Conservation (phyloP, 2,329 filamentous ascomycete genomes). For the Diaporthe sp. region DNA sequence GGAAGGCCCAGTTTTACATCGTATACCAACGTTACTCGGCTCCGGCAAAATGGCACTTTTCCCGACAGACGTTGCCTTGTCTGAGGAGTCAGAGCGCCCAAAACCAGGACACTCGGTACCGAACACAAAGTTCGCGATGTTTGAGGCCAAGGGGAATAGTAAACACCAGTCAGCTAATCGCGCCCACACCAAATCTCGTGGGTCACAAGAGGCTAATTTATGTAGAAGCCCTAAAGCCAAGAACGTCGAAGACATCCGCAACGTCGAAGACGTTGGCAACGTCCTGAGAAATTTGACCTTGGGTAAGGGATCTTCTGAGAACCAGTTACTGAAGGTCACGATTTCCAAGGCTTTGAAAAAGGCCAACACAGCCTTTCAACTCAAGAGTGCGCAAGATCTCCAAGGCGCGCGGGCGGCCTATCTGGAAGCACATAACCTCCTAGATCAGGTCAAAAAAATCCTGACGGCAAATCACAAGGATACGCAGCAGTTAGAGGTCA, state of each 20-base stretch:
- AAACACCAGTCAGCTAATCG: background rate
- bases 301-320: slow-evolving; percentile 45
- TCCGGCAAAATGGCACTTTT: too few relatives aligned
- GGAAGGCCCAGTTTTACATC: background rate
- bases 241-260: background rate
- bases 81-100: background rate
- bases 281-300: background rate
- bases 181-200: background rate
- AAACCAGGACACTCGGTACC: background rate
- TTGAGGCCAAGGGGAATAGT: background rate
- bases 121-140: background rate
- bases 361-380: slow-evolving; percentile 92
- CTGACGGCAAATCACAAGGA: slow-evolving; percentile 69
- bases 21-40: background rate
- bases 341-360: slow-evolving; percentile 87
- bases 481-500: slow-evolving; percentile 88
- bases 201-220: background rate
- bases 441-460: slow-evolving; percentile 59
- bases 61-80: background rate
- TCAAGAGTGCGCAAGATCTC: slow-evolving; percentile 96
- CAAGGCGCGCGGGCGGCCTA: slow-evolving; percentile 92
- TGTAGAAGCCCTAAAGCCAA: background rate
- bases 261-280: too few relatives aligned
- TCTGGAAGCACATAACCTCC: slow-evolving; percentile 85
- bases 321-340: slow-evolving; percentile 26